Base-by-base conservation (phyloP, 2,329 filamentous ascomycete species). In the Ophiosphaerella herpotricha region DNA sequence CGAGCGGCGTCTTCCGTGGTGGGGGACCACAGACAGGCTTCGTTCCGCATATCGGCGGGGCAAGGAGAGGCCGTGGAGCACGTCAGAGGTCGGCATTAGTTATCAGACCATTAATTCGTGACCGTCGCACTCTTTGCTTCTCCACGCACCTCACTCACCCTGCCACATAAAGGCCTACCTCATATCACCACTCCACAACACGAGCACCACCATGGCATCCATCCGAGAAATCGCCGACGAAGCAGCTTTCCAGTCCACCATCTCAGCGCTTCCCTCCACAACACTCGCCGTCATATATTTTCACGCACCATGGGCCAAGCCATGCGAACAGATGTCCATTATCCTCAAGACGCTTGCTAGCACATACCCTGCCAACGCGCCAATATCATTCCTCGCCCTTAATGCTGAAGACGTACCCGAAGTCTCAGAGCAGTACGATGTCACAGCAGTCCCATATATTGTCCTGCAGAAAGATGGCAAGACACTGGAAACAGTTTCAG, bases 351-450 rank as follows among this genome's bases (percentile, higher is more conserved):
- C 91, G 18, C 89, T 99, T 59, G 92, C 93, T 58, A 85, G 86
- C 67, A 91, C 92, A 72, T 96, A 96, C 77, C 85, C 90, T 54
- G 80, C 83, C 65, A 80, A 83, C 58, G 78, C 82, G 57, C 85
- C 88, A 36, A 88, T 92, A 61, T 85, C 85, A 61, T 99, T 96
- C 86, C 83, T 96, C 53, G 88, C 88, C 55, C 83, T 99, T 76
- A 92, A 99, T 74, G 94, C 94, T 53, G 94, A 99, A 78, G 92
- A 97, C 60, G 82, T 97, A 37, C 89, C 89, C 64, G 92, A 97
- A 55, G 84, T 97, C 64, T 92, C 89, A 64, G 94, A 99, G 77
- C 80, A 84, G 35, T 97, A 97, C 81, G 88, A 97, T 64, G 93
- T 99, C 45, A 92, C 91, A 4, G 92, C 93, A 5, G 94, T 99